A percentile compares a stretch with the other conserved stretches of the same genome.
Conservation (phyloP, 805 yeast genomes). For the Monosporozyma aerobia region DNA sequence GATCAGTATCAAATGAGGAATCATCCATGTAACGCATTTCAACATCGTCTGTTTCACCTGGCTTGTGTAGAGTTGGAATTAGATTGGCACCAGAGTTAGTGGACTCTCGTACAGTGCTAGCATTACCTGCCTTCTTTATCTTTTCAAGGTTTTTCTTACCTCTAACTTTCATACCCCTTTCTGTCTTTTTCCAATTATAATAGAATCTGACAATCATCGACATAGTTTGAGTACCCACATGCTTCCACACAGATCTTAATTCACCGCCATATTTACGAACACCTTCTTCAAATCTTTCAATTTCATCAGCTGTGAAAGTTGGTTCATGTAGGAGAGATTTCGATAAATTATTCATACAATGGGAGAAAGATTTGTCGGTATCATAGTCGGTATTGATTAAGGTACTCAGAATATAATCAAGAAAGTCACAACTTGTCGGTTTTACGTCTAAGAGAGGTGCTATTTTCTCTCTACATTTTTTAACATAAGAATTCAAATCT, state of each 20-base stretch:
- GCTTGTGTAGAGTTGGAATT: not conserved
- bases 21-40: conserved; percentile 34
- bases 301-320: conserved; percentile 55
- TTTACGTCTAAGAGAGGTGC: conserved; percentile 48
- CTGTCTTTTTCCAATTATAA: conserved; percentile 86
- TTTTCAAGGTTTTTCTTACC: conserved; percentile 42
- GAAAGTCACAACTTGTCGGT: conserved; percentile 68
- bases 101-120: too few species aligned
- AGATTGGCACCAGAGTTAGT: not conserved
- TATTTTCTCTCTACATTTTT: conserved; percentile 40
- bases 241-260: conserved; percentile 58
- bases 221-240: conserved; percentile 63
- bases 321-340: conserved; percentile 67
- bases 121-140: not conserved
- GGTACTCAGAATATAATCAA: conserved; percentile 59
- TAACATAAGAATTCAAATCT: conserved; percentile 45
- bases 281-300: conserved; percentile 62
- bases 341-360: conserved; percentile 39
- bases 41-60: conserved; percentile 1
- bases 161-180: conserved; percentile 69
- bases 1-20: conserved; percentile 53
- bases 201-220: conserved; percentile 80
- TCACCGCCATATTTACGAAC: conserved; percentile 70
- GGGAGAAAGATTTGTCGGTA: conserved; percentile 37
- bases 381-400: conserved; percentile 47